Conservation (phyloP, 495 filamentous ascomycete genomes). For the Aspergillus baeticus region DNA sequence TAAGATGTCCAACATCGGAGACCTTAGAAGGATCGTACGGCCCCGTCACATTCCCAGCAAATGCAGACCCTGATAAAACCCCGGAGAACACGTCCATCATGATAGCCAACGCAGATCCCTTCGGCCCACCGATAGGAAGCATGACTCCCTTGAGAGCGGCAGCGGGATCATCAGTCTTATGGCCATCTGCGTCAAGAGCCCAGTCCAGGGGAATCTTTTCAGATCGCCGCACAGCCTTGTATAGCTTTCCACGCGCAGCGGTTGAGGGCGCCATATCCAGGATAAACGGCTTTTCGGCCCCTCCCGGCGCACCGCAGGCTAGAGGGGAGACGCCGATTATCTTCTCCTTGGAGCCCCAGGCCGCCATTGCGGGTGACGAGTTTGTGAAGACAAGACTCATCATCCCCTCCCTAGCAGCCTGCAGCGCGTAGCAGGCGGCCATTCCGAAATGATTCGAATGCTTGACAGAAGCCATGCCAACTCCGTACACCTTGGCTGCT, state of each 20-base stretch:
- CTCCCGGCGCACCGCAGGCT: slow-evolving; percentile 69
- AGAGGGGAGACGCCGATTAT: slow-evolving; percentile 74
- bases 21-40: slow-evolving; percentile 68
- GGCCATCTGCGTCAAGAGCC: slow-evolving; percentile 71
- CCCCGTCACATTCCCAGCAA: slow-evolving; percentile 68
- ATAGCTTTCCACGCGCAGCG: slow-evolving; percentile 72
- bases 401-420: slow-evolving; percentile 69
- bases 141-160: slow-evolving; percentile 68
- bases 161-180: slow-evolving; percentile 63
- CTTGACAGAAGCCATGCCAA: slow-evolving; percentile 71
- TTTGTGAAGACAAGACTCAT: slow-evolving; percentile 80
- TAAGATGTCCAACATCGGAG: slow-evolving; percentile 73
- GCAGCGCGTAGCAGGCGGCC: slow-evolving; percentile 73
- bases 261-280: slow-evolving; percentile 77
- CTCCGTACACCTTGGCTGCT: slow-evolving; percentile 64
- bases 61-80: slow-evolving; percentile 66
- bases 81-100: slow-evolving; percentile 89
- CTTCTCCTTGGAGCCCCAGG: slow-evolving; percentile 65
- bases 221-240: slow-evolving; percentile 67
- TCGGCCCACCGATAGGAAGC: slow-evolving; percentile 78
- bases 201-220: slow-evolving; percentile 74
- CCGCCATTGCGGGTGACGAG: slow-evolving; percentile 69
- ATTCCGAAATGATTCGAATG: slow-evolving; percentile 82
- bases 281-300: slow-evolving; percentile 59
- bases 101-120: slow-evolving; percentile 67